A percentile compares a stretch with the other conserved stretches of the same genome.
Conservation (phyloP, 2,329 filamentous ascomycete species). For the Diaporthe helianthi region DNA sequence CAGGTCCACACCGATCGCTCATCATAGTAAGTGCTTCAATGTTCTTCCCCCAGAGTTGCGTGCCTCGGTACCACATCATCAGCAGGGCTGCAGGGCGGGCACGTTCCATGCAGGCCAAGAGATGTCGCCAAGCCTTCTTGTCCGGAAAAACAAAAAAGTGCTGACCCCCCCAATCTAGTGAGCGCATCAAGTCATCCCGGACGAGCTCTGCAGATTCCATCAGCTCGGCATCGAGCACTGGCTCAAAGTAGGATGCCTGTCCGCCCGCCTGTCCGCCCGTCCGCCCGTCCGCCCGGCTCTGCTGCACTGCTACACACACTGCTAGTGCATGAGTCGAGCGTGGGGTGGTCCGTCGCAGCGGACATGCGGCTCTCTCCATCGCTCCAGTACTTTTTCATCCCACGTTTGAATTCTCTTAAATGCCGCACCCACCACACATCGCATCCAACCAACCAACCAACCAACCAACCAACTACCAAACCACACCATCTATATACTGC, state of each 20-base stretch:
- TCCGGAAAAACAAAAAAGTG: background rate
- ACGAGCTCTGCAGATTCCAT: conserved; percentile 34
- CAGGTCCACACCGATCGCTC: conserved; percentile 50
- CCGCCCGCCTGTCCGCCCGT: background rate
- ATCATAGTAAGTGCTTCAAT: conserved; percentile 50
- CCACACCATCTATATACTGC: background rate
- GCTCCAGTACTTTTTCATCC: background rate
- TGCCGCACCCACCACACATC: background rate
- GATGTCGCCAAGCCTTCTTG: background rate
- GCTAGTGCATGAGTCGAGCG: conserved; percentile 14
- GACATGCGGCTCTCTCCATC: conserved; percentile 18
- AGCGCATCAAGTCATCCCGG: conserved; percentile 34
- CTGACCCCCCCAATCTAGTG: conserved; percentile 23
- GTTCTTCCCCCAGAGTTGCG: background rate
- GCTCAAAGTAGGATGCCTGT: conserved; percentile 22
- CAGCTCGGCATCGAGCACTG: conserved; percentile 35
- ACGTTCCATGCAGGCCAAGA: conserved; percentile 28
- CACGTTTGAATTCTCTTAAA: background rate
- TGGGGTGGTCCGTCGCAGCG: conserved; percentile 7
- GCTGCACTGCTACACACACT: background rate
- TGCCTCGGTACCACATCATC: background rate
- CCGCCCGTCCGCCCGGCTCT: background rate
- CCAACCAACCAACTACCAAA: background rate
- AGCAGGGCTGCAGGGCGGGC: background rate
- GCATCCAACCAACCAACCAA: background rate